These are phyloP conservation scores for Phaeodactylum tricornutum DNA, from an alignment of 108 stramenopile genomes.

Conservation along the genomic window DNA sequence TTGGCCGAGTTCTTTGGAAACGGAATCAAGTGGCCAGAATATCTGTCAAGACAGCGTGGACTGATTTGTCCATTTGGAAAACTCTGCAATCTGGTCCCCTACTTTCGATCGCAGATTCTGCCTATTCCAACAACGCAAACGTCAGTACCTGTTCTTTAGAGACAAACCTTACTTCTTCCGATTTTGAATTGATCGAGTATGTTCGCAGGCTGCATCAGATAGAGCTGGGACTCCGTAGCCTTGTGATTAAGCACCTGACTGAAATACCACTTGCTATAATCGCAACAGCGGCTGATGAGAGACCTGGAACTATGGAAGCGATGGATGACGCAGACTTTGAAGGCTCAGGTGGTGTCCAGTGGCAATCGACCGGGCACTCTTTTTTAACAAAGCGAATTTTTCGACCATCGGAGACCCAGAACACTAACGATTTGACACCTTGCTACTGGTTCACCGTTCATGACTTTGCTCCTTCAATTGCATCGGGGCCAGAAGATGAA, in stretches of 20 bases:
- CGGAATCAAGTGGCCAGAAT: conserved; percentile 38
- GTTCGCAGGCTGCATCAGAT: conserved; percentile 46
- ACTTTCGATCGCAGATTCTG: conserved; percentile 5
- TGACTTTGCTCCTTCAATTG: conserved; percentile 40
- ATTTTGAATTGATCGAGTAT: conserved; percentile 34
- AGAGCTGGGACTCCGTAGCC: conserved; percentile 41
- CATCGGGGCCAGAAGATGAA: conserved; percentile 21
- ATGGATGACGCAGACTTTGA: conserved; percentile 48
- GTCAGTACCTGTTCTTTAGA: conserved; percentile 1
- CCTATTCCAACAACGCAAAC: not conserved
- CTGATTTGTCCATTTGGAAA: conserved; percentile 30
- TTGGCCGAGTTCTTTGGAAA: conserved; percentile 64
- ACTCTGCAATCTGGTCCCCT: conserved; percentile 5
- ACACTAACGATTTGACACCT: conserved; percentile 10
- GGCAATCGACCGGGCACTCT: conserved; percentile 29
- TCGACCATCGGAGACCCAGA: conserved; percentile 27
- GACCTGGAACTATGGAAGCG: conserved; percentile 40
- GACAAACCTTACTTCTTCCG: not conserved
- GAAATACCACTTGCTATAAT: conserved; percentile 37
- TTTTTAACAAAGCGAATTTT: conserved; percentile 38
- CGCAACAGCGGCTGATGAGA: conserved; percentile 70
- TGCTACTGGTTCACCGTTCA: conserved; percentile 60
- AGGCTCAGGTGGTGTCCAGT: conserved; percentile 30
- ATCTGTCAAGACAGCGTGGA: conserved; percentile 26
- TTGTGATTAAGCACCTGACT: conserved; percentile 40